Conservation (phyloP, 1,284 basidiomycete species). For the Apiotrichum gracile region DNA sequence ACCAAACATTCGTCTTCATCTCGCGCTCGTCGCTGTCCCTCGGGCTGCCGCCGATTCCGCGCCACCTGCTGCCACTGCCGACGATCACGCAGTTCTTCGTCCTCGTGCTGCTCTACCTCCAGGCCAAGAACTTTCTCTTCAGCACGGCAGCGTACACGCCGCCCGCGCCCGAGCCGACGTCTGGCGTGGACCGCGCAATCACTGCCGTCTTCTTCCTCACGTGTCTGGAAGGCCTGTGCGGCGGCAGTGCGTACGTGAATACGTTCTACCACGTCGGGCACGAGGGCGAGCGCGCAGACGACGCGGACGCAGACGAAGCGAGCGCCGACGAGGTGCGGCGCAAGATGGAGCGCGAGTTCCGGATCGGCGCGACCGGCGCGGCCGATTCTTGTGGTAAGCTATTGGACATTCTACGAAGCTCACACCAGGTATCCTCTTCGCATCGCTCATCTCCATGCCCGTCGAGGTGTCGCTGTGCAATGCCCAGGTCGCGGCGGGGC, state of each 20-base stretch:
- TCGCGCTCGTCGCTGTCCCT: slow-evolving; percentile 88
- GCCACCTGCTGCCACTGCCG: slow-evolving; percentile 56
- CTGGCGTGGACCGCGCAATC: slow-evolving; percentile 53
- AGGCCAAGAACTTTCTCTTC: slow-evolving; percentile 41
- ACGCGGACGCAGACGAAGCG: slow-evolving; percentile 48
- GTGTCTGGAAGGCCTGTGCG: slow-evolving; percentile 77
- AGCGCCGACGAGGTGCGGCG: slow-evolving; percentile 34
- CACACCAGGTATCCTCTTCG: slow-evolving; percentile 62
- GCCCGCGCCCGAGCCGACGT: slow-evolving; percentile 4
- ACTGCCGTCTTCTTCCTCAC: slow-evolving; percentile 68
- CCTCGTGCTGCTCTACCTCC: slow-evolving; percentile 55
- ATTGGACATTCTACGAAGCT: slow-evolving; percentile 53
- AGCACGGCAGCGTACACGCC: slow-evolving; percentile 34
- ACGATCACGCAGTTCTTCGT: slow-evolving; percentile 54
- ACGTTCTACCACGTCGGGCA: slow-evolving; percentile 80
- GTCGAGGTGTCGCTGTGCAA: slow-evolving; percentile 74
- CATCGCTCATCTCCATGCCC: slow-evolving; percentile 72
- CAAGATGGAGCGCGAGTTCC: slow-evolving; percentile 67
- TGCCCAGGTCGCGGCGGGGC: slow-evolving; percentile 65
- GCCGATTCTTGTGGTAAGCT: slow-evolving; percentile 45
- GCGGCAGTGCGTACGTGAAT: slow-evolving; percentile 88
- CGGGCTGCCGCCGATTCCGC: slow-evolving; percentile 75
- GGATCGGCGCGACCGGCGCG: slow-evolving; percentile 74
- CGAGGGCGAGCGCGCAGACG: slow-evolving; percentile 47
- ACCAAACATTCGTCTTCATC: slow-evolving; percentile 91